A percentile compares a stretch with the other conserved stretches of the same genome.
Evolutionary conservation across 495 filamentous ascomycete genomes (phyloP).

Genomic region (Talaromyces trachyspermus): DNA sequence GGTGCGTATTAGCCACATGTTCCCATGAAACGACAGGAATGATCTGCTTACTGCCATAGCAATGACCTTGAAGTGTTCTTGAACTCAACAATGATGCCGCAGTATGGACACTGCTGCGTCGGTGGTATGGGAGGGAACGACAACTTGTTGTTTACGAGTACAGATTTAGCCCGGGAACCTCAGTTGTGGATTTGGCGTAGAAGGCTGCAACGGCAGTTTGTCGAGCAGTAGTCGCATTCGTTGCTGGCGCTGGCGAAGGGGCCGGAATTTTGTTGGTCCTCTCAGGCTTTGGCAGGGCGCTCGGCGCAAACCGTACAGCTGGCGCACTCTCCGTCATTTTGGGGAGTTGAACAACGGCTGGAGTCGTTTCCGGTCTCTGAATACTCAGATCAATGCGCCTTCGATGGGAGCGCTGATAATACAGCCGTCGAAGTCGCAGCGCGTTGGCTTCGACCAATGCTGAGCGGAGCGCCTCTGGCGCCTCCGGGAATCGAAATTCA

Average conservation of each 20-base stretch:
- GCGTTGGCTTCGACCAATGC: conserved; percentile 26
- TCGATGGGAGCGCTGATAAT: conserved; percentile 26
- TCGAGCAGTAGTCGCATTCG: conserved; percentile 26
- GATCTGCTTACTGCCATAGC: conserved; percentile 16
- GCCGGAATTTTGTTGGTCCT: conserved; percentile 10
- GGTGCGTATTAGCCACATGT: conserved; percentile 12
- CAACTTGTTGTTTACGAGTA: conserved; percentile 25
- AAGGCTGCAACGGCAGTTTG: conserved; percentile 22
- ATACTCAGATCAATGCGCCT: conserved; percentile 22
- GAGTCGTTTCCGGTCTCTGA: conserved; percentile 14
- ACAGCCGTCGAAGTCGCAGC: conserved; percentile 28
- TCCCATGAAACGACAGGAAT: conserved; percentile 9
- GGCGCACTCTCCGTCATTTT: conserved; percentile 15
- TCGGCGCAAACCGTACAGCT: conserved; percentile 19
- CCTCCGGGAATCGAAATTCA: conserved; percentile 20
- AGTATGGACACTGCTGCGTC: conserved; percentile 23
- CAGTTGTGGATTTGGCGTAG: conserved; percentile 20
- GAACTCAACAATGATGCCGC: conserved; percentile 24
- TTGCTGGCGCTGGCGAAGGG: conserved; percentile 18
- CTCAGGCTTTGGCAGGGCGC: conserved; percentile 16
- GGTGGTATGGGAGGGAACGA: conserved; percentile 24
- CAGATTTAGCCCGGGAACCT: conserved; percentile 25
- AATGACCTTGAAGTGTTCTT: conserved; percentile 15
- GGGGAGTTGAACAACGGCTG: conserved; percentile 18
- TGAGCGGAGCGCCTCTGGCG: conserved; percentile 22